A percentile compares a stretch with the other conserved stretches of the same genome.
phyloP scores from a whole-genome alignment of 257 asterid genomes.

The Fraxinus anomala region DNA sequence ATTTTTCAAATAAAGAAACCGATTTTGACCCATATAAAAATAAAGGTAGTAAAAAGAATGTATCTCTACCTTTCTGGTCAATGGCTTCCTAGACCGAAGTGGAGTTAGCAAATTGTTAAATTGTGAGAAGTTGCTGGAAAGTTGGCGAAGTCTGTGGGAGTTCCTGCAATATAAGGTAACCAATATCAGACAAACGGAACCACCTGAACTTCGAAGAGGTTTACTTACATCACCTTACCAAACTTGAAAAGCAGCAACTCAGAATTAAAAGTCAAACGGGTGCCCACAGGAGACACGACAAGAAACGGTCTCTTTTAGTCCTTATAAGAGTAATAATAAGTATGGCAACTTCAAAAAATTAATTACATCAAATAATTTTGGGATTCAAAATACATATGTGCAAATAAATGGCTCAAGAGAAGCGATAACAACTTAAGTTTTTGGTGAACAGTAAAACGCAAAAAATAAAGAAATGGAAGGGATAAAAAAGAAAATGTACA shows the following conservation, averaged over 20 bases:
- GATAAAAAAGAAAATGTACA: not conserved
- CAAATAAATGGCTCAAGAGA: not conserved
- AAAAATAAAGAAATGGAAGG: not conserved
- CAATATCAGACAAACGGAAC: slow-evolving; percentile 24
- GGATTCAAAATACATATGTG: too few species aligned
- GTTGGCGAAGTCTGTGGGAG: slow-evolving; percentile 78
- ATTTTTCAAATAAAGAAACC: slow-evolving; percentile 14
- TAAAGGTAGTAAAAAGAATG: slow-evolving; percentile 9
- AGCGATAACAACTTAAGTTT: not conserved
- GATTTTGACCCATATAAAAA: slow-evolving; percentile 6
- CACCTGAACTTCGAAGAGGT: slow-evolving; percentile 15
- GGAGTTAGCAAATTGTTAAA: slow-evolving; percentile 75
- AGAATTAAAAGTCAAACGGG: not conserved
- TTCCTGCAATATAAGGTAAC: slow-evolving; percentile 44
- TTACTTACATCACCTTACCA: not conserved
- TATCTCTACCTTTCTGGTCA: slow-evolving; percentile 73
- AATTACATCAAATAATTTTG: too few species aligned
- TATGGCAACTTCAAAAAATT: not conserved
- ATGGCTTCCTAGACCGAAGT: slow-evolving; percentile 71
- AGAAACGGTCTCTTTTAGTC: not conserved
- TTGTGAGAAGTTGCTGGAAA: slow-evolving; percentile 83
- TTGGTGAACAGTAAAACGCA: not conserved
- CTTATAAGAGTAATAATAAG: slow-evolving; percentile 12
- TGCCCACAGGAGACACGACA: not conserved
- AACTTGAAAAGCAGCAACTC: slow-evolving; percentile 11